Evolutionary conservation across 208 protist genomes (phyloP).

Genomic region (Wallacemonas sp.): DNA sequence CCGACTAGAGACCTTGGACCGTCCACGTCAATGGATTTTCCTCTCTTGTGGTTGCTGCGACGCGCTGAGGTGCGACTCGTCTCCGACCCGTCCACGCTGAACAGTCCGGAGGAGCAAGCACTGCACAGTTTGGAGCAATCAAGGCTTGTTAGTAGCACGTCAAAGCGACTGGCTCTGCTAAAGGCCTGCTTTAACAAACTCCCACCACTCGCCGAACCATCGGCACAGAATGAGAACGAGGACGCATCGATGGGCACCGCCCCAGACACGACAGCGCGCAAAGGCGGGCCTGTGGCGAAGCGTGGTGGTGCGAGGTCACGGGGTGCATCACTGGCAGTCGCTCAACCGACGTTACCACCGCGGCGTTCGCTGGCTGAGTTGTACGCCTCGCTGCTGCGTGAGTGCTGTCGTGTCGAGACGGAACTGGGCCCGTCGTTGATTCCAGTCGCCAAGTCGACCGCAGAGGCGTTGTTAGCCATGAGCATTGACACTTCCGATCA

Average conservation of each 20-base stretch:
- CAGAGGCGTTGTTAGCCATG: slow-evolving; percentile 44
- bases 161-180: slow-evolving; percentile 39
- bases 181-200: slow-evolving; percentile 51
- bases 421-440: slow-evolving; percentile 44
- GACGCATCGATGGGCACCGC: no score
- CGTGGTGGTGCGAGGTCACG: neutral
- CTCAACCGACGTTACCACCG: neutral
- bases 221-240: no score
- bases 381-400: slow-evolving; percentile 58
- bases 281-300: neutral
- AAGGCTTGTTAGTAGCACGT: slow-evolving; percentile 21
- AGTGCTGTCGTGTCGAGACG: slow-evolving; percentile 36
- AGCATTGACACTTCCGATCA: slow-evolving; percentile 11
- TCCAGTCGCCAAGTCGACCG: slow-evolving; percentile 53
- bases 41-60: slow-evolving; percentile 43
- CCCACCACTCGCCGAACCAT: no score
- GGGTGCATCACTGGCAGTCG: neutral
- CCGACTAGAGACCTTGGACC: no score
- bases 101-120: slow-evolving; percentile 33
- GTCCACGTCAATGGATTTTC: slow-evolving; percentile 64
- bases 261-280: neutral
- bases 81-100: slow-evolving; percentile 20
- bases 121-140: slow-evolving; percentile 56
- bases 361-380: slow-evolving; percentile 47
- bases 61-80: slow-evolving; percentile 28